Percentiles rank a stretch among this genome's conserved stretches.
phyloP scores from a whole-genome alignment of 2,329 filamentous ascomycete species.

The Daldinia sp. region DNA sequence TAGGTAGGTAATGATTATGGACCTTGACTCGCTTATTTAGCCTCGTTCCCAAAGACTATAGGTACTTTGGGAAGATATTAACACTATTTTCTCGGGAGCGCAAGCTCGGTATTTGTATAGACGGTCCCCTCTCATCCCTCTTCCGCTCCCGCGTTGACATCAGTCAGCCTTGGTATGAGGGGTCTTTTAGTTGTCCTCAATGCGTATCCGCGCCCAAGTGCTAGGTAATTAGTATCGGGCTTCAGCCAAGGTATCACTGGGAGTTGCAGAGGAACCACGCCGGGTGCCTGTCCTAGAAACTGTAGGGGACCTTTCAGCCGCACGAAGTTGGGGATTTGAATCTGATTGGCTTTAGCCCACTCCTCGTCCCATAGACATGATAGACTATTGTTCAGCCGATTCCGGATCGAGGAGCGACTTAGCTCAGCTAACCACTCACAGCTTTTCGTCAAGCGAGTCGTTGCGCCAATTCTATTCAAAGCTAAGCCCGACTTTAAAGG shows the following conservation, averaged over 20 bases:
- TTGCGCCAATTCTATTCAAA: constrained; percentile 1
- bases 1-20: not conserved
- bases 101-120: constrained; percentile 27
- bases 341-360: constrained; percentile 23
- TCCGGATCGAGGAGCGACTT: constrained; percentile 13
- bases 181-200: not conserved
- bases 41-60: not conserved
- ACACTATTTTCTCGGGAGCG: not conserved
- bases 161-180: constrained; percentile 11
- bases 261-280: not conserved
- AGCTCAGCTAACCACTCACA: constrained; percentile 24
- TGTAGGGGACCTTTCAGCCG: constrained; percentile 31
- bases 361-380: not conserved
- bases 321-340: constrained; percentile 2
- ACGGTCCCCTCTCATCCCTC: not conserved
- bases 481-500: constrained; percentile 1
- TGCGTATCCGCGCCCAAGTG: not conserved
- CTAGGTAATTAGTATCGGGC: not conserved
- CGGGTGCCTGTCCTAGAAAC: constrained; percentile 11
- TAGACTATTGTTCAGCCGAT: constrained; percentile 27
- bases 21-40: not conserved
- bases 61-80: not conserved
- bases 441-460: constrained; percentile 18
- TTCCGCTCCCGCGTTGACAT: not conserved
- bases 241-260: constrained; percentile 4